phyloP scores from a whole-genome alignment of 2,329 filamentous ascomycete species.

The Trichoderma lentiforme region DNA sequence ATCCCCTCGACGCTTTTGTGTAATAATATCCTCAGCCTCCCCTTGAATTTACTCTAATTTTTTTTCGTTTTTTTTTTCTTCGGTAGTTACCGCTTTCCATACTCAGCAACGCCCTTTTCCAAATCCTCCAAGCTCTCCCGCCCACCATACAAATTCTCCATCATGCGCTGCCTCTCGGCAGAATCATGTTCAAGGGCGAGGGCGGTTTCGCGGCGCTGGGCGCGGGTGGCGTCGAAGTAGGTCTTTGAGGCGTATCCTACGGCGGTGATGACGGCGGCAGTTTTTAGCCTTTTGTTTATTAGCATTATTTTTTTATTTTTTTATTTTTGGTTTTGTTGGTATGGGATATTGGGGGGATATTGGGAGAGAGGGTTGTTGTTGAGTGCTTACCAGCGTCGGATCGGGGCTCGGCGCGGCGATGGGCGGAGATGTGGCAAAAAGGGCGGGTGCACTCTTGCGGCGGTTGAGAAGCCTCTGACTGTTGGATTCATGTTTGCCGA shows the following conservation, averaged over 20 bases:
- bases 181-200: conserved; percentile 34
- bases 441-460: conserved; percentile 34
- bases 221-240: conserved; percentile 30
- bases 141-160: conserved; percentile 51
- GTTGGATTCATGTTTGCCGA: background rate
- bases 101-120: conserved; percentile 46
- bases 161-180: conserved; percentile 35
- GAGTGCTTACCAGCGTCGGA: conserved; percentile 30
- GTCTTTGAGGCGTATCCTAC: conserved; percentile 36
- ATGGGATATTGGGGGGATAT: background rate
- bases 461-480: conserved; percentile 30
- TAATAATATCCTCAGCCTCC: no score
- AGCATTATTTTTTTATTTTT: background rate
- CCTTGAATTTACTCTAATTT: background rate
- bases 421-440: conserved; percentile 33
- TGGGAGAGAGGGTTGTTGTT: background rate
- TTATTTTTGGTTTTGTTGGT: background rate
- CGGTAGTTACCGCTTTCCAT: conserved; percentile 36
- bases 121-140: conserved; percentile 47
- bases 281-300: conserved; percentile 29
- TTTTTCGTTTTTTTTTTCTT: background rate
- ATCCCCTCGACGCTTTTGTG: background rate
- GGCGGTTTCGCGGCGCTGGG: conserved; percentile 29
- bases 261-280: conserved; percentile 31
- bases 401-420: conserved; percentile 29